Evolutionary conservation across 345 rosid genomes (phyloP).

Genomic region (Theobroma cacao): DNA sequence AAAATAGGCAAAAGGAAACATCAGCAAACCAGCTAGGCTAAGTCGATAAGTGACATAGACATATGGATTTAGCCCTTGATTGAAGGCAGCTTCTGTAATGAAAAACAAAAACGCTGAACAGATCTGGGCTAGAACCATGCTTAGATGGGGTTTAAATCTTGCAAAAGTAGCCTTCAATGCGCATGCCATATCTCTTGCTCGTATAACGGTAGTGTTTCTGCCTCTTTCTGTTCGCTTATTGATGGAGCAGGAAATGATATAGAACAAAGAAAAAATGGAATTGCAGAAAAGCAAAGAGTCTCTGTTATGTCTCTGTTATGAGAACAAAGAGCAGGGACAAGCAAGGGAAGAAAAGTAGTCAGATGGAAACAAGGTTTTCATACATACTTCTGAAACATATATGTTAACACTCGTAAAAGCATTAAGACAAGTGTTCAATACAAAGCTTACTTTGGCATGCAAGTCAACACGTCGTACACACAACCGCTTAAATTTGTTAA

Average conservation of each 20-base stretch:
- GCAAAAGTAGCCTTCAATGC: not conserved
- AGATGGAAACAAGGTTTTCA: too few relatives aligned
- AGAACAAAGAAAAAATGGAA: too few relatives aligned
- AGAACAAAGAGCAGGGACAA: too few relatives aligned
- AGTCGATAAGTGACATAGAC: conserved; percentile 62
- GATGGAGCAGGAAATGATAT: not conserved
- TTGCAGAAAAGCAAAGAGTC: too few relatives aligned
- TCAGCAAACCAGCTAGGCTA: conserved; percentile 34
- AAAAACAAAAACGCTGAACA: conserved; percentile 51
- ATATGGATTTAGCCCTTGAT: conserved; percentile 67
- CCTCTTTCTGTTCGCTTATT: not conserved
- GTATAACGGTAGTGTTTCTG: not conserved
- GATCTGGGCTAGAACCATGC: conserved; percentile 47
- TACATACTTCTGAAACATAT: too few relatives aligned
- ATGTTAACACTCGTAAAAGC: too few relatives aligned
- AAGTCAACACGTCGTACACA: too few relatives aligned
- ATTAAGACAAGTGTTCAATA: too few relatives aligned
- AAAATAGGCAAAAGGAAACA: conserved; percentile 60
- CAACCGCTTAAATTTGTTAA: too few relatives aligned
- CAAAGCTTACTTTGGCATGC: too few relatives aligned
- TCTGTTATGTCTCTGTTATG: too few relatives aligned
- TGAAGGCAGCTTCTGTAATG: conserved; percentile 63
- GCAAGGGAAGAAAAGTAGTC: too few relatives aligned
- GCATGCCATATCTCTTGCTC: conserved; percentile 19
- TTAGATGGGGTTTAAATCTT: conserved; percentile 21